Evolutionary conservation across 768 basidiomycete species (phyloP), one percentile per base, ranked within the genome.

Genomic region (Megacollybia marginata): DNA sequence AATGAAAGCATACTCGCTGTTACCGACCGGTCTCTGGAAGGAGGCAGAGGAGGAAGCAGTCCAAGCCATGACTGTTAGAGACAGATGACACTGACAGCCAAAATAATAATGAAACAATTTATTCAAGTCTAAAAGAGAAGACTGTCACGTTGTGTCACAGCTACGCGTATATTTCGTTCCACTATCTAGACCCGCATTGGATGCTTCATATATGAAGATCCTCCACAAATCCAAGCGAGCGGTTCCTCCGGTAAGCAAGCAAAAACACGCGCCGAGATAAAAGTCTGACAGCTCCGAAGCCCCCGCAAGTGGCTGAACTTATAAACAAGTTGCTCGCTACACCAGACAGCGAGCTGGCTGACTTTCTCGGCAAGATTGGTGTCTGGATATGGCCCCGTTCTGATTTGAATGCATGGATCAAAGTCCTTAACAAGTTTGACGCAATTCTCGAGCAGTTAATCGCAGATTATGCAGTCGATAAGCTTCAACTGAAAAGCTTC

Each of bases 381-480:
- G 65, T 74, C 4, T 99, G 96, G 96, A 85, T 79, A 64, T 98
- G 91, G 86, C 91, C 93, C 33, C 81, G 96, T 54, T 93, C 93
- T 49, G 96, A 99, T 73, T 78, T 99, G 53, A 92, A 96, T 69
- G 83, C 88, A 50, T 99, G 96, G 96, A 83, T 92, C 65, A 85
- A 85, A 62, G 90, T 94, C 51, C 80, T 99, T 44, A 95, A 99
- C 76, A 88, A 88, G 64, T 93, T 99, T 63, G 96, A 99, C 70
- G 72, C 73, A 52, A 82, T 96, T 55, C 76, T 98, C 57, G 92
- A 88, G 60, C 82, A 81, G 36, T 73, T 84, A 56, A 87, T 96
- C 64, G 74, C 74, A 52, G 83, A 86, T 65, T 95, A 98, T 65
- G 82, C 88, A 48, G 76, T 98, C 53, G 85, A 88, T 66, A 83